Percentiles rank a stretch among this genome's conserved stretches.
These are phyloP conservation scores for Mycosarcoma mackinlayi DNA, from an alignment of 1,284 basidiomycete species.

Conservation along the genomic window DNA sequence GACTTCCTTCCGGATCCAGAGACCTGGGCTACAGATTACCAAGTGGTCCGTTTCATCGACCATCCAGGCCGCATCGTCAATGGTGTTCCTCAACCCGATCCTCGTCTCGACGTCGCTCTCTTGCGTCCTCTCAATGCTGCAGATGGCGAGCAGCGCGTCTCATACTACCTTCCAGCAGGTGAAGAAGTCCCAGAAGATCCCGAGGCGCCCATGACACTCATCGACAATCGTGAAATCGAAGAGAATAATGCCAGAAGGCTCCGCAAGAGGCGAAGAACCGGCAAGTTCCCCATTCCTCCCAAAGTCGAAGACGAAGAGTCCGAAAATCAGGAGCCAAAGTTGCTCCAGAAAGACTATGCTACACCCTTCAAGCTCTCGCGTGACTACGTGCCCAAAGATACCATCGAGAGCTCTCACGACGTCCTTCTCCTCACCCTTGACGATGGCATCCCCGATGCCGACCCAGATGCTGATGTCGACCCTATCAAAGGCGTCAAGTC, in stretches of 20 bases:
- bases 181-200: conserved; percentile 51
- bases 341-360: conserved; percentile 45
- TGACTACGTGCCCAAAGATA: conserved; percentile 59
- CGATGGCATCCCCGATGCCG: conserved; percentile 55
- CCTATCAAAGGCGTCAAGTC: conserved; percentile 42
- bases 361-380: conserved; percentile 58
- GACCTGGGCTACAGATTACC: conserved; percentile 65
- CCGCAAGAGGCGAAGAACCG: conserved; percentile 57
- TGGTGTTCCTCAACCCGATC: conserved; percentile 52
- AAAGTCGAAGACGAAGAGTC: conserved; percentile 15
- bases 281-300: conserved; percentile 49
- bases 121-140: conserved; percentile 57
- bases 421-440: conserved; percentile 59
- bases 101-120: conserved; percentile 55
- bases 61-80: conserved; percentile 56
- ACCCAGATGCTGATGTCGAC: conserved; percentile 49
- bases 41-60: conserved; percentile 65
- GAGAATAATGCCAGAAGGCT: conserved; percentile 54
- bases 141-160: conserved; percentile 61
- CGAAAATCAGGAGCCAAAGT: conserved; percentile 16
- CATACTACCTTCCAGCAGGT: conserved; percentile 59
- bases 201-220: conserved; percentile 33
- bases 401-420: conserved; percentile 43
- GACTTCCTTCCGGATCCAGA: conserved; percentile 66
- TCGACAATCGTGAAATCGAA: conserved; percentile 39